A percentile compares a stretch with the other conserved stretches of the same genome.
Evolutionary conservation across 345 rosid species (phyloP).

Genomic region (Camelina hispida): DNA sequence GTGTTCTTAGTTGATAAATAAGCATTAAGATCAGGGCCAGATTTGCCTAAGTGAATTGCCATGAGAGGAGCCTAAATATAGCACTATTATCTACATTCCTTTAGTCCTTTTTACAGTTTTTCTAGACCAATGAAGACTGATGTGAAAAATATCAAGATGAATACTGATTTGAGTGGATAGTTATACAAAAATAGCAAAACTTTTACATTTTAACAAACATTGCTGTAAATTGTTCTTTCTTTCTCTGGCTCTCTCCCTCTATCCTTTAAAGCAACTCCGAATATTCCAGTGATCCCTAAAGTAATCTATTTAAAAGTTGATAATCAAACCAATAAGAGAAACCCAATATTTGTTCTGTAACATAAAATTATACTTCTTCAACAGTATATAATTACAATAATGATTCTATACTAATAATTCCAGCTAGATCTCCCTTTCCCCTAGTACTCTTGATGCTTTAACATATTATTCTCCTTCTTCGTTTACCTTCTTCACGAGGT

Average conservation of each 20-base stretch:
- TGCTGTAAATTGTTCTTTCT: not conserved
- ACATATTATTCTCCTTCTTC: conserved; percentile 22
- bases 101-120: too few relatives aligned
- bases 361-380: not conserved
- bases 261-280: conserved; percentile 4
- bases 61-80: too few relatives aligned
- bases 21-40: too few relatives aligned
- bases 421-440: conserved; percentile 35
- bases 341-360: not conserved
- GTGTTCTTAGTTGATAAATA: too few relatives aligned
- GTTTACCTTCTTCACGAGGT: conserved; percentile 15
- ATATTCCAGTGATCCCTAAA: conserved; percentile 29
- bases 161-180: not conserved
- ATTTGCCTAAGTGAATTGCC: too few relatives aligned
- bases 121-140: too few relatives aligned
- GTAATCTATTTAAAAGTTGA: conserved; percentile 13
- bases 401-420: conserved; percentile 3
- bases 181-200: not conserved
- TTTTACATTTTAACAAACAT: not conserved
- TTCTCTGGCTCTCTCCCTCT: not conserved
- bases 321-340: conserved; percentile 24
- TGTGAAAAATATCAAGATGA: too few relatives aligned
- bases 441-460: conserved; percentile 29
- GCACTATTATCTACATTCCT: too few relatives aligned
- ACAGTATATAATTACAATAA: conserved; percentile 13